Evolutionary conservation across 192 early-diverging fungal genomes (phyloP).

Genomic region (Gamsiella multidivaricata): DNA sequence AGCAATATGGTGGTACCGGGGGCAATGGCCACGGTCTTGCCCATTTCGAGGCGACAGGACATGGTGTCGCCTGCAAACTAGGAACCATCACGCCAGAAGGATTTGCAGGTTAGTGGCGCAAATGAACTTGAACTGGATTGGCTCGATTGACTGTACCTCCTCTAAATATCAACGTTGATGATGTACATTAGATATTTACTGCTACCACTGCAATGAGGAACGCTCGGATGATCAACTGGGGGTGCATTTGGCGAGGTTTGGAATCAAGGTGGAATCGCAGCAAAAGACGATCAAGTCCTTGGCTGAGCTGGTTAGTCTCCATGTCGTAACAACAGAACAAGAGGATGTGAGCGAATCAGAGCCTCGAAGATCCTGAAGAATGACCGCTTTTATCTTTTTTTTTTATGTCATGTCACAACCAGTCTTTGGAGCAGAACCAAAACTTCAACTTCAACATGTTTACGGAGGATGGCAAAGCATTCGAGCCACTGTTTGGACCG

Average conservation of each 20-base stretch:
- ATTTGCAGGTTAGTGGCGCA: constrained; percentile 73
- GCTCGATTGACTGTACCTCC: too few species aligned
- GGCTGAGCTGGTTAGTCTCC: constrained; percentile 86
- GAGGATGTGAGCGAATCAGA: too few species aligned
- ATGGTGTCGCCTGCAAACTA: constrained; percentile 89
- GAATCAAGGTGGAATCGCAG: constrained; percentile 85
- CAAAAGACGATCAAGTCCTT: constrained; percentile 93
- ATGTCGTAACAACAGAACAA: too few species aligned
- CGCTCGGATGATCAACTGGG: constrained; percentile 81
- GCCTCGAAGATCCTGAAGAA: too few species aligned
- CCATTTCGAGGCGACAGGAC: constrained; percentile 85
- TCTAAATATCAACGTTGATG: neutral
- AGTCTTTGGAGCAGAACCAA: constrained; percentile 96
- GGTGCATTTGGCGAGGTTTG: constrained; percentile 84
- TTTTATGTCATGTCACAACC: too few species aligned
- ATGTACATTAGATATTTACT: constrained; percentile 75
- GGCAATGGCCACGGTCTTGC: constrained; percentile 94
- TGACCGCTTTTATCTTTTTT: too few species aligned
- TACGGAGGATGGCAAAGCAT: constrained; percentile 90
- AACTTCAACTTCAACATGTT: constrained; percentile 99
- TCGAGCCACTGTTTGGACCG: constrained; percentile 87
- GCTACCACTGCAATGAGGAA: constrained; percentile 88
- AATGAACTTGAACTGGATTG: constrained; percentile 6
- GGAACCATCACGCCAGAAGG: constrained; percentile 99
- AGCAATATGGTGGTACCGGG: constrained; percentile 91